Evolutionary conservation across 2,329 filamentous ascomycete genomes (phyloP), one percentile per base, ranked within the genome.

Genomic region (Diplocarpon rosae): DNA sequence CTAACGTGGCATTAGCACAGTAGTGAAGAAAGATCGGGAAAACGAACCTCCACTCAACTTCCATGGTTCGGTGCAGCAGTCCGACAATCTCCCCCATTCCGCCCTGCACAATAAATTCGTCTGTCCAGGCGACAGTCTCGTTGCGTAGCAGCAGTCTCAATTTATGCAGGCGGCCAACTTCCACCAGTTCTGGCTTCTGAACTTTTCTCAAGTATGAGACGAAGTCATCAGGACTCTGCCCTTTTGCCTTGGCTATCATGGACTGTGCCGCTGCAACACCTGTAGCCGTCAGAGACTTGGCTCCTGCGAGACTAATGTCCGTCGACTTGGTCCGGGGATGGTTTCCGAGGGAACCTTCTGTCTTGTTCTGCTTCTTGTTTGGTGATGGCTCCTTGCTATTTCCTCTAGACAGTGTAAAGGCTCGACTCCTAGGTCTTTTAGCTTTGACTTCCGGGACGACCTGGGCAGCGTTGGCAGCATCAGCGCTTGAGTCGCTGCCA

Each of bases 161-260:
- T 66, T 96, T 96, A 67, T 96, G 92, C 30, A 98, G 68, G 62
- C 92, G 90, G 36, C 89, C 88, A n/a, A 96, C 85, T 62, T 96
- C 90, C 9, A 95, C 82, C 32, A 80, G 69, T 57, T 92, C 78
- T 0, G 88, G 88, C 64, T 86, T 83, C 54, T 80, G 82, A 1
- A 85, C 81, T 63, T 87, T 89, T 57, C 77, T 76, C 55, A 95
- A 67, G 61, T 95, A 95, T 16, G 76, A 72, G 31, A 96, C 88
- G 65, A 93, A 95, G 59, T 95, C 87, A 34, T 78, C 74, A 0
- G 89, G 86, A 7, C 79, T 74, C 37, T 85, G 76, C 43, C 81
- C 78, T 57, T 86, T 86, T 45, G 82, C 78, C 63, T 83, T 83
- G 43, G 78, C 75, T 17, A 85, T 68, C 29, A 82, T 67, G 7